phyloP scores from a whole-genome alignment of 495 filamentous ascomycete genomes.

The Talaromyces thailandensis region DNA sequence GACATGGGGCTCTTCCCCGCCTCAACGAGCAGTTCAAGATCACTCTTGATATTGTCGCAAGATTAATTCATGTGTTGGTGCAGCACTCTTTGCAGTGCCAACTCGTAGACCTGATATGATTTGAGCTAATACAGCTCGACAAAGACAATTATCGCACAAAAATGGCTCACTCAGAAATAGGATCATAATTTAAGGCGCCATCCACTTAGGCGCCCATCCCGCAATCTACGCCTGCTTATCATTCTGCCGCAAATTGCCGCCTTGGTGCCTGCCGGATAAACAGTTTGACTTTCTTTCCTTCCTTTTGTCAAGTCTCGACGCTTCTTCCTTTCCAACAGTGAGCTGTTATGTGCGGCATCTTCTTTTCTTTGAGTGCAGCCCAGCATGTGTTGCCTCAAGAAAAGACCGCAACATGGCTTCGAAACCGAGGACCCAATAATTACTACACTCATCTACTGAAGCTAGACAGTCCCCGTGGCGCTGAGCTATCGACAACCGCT shows the following conservation, averaged over 20 bases:
- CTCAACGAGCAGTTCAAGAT: background rate
- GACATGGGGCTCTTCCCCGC: background rate
- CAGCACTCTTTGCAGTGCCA: background rate
- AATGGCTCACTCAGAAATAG: background rate
- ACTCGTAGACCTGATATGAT: background rate
- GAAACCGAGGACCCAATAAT: constrained; percentile 49
- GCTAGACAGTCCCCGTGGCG: constrained; percentile 11
- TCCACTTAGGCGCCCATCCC: background rate
- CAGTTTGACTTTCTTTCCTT: background rate
- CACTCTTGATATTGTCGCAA: background rate
- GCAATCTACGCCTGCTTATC: constrained; percentile 1
- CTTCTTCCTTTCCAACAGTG: background rate
- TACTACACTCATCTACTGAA: constrained; percentile 23
- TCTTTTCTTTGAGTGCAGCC: constrained; percentile 40
- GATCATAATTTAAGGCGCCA: background rate
- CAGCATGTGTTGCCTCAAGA: constrained; percentile 23
- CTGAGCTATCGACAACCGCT: constrained; percentile 2
- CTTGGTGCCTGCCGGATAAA: background rate
- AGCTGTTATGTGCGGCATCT: constrained; percentile 56
- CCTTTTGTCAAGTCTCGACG: background rate
- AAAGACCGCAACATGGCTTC: constrained; percentile 34
- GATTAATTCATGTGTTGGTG: background rate
- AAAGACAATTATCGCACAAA: background rate
- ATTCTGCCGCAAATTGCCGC: constrained; percentile 4
- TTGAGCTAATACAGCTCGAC: background rate